A percentile compares a stretch with the other conserved stretches of the same genome.
Evolutionary conservation across 768 basidiomycete genomes (phyloP).

Genomic region (Pleurotus citrinopileatus): DNA sequence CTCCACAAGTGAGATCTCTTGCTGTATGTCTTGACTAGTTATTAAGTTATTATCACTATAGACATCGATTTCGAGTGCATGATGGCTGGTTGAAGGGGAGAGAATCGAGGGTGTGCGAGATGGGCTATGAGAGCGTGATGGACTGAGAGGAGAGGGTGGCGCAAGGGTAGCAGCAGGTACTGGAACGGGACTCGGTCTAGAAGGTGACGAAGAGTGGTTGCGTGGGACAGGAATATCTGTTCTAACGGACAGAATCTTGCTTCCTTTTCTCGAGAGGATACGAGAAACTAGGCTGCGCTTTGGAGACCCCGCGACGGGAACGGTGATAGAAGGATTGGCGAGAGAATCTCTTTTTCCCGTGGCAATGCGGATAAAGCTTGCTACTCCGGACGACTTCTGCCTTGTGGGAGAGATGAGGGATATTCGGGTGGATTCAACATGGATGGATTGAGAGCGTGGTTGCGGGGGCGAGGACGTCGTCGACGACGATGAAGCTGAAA

Average conservation of each 20-base stretch:
- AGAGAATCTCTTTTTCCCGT: conserved; percentile 3
- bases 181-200: background rate
- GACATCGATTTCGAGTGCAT: conserved; percentile 38
- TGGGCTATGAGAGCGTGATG: conserved; percentile 34
- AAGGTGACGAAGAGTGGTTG: background rate
- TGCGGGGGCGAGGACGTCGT: conserved; percentile 15
- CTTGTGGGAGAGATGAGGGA: conserved; percentile 1
- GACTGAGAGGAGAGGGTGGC: background rate
- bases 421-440: conserved; percentile 5
- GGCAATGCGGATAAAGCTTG: conserved; percentile 8
- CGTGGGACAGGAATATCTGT: conserved; percentile 1
- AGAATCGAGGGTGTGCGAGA: conserved; percentile 60
- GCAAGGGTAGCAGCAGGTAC: background rate
- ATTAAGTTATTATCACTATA: conserved; percentile 57
- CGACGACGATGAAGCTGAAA: conserved; percentile 18
- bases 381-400: background rate
- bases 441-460: conserved; percentile 4
- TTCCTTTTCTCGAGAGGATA: conserved; percentile 6
- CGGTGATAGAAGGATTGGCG: background rate
- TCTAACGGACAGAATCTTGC: background rate
- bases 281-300: conserved; percentile 11
- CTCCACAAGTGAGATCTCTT: conserved; percentile 67
- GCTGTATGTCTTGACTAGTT: conserved; percentile 59
- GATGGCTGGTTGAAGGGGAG: conserved; percentile 35
- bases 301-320: conserved; percentile 2